Percentiles rank a stretch among this genome's conserved stretches.
Evolutionary conservation across 1,284 basidiomycete species (phyloP).

Genomic region (Porodaedalea pini): DNA sequence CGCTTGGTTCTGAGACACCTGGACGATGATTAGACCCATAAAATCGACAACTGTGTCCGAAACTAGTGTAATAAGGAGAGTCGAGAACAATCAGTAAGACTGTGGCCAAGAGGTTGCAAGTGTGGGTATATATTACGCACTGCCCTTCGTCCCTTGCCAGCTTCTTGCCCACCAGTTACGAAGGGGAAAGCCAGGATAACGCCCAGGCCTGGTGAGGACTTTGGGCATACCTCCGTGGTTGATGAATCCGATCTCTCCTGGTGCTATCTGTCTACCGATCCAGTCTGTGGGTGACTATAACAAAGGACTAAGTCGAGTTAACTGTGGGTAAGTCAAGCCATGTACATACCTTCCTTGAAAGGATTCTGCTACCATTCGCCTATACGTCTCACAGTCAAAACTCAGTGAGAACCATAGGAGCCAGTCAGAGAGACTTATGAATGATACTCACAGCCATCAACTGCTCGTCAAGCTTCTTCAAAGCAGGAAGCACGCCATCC

Average conservation of each 20-base stretch:
- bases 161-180: conserved; percentile 78
- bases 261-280: conserved; percentile 65
- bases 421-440: neutral
- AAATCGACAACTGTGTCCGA: conserved; percentile 78
- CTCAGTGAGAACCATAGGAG: neutral
- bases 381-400: conserved; percentile 27
- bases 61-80: conserved; percentile 36
- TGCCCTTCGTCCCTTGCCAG: conserved; percentile 62
- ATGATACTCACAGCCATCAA: conserved; percentile 14
- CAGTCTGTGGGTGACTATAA: conserved; percentile 55
- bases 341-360: conserved; percentile 44
- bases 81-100: neutral
- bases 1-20: conserved; percentile 78
- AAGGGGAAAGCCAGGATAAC: conserved; percentile 70
- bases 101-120: neutral
- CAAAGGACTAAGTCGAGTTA: neutral
- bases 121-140: conserved; percentile 40
- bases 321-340: neutral
- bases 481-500: conserved; percentile 30
- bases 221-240: conserved; percentile 78
- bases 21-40: conserved; percentile 71
- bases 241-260: conserved; percentile 64
- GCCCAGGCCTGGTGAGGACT: conserved; percentile 63
- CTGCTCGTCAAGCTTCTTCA: conserved; percentile 29
- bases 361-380: conserved; percentile 48